These are phyloP conservation scores for Dothistroma pini DNA, from an alignment of 2,329 filamentous ascomycete species.

Conservation along the genomic window DNA sequence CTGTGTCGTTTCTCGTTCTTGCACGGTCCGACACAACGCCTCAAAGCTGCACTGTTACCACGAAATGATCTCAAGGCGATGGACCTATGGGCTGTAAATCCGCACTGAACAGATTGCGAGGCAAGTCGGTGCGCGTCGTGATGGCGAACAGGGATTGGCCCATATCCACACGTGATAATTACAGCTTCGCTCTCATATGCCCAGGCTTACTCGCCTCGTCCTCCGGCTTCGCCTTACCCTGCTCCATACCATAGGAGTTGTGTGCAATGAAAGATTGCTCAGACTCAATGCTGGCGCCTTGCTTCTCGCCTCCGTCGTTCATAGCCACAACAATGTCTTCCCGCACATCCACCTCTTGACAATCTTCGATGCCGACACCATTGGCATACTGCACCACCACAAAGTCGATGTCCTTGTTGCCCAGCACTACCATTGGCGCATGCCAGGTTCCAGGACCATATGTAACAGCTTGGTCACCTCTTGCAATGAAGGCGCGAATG, in stretches of 20 bases:
- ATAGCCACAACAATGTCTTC: conserved; percentile 29
- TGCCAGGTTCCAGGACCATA: conserved; percentile 94
- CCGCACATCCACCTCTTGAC: conserved; percentile 65
- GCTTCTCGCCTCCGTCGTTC: conserved; percentile 17
- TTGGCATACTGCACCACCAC: conserved; percentile 87
- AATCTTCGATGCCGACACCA: conserved; percentile 77
- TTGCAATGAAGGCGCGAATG: conserved; percentile 74
- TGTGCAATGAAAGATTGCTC: background rate
- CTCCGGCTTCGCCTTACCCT: background rate
- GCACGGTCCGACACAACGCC: no score
- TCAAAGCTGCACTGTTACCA: no score
- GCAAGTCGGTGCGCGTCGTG: no score
- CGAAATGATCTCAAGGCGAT: no score
- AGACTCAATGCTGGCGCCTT: background rate
- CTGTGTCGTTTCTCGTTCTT: no score
- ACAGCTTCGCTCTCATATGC: conserved; percentile 24
- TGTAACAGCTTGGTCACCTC: conserved; percentile 77
- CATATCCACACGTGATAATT: background rate
- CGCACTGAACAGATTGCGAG: no score
- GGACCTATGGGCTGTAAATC: no score
- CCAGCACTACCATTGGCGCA: conserved; percentile 90
- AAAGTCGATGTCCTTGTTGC: conserved; percentile 69
- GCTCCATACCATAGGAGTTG: background rate
- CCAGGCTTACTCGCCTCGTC: conserved; percentile 11
- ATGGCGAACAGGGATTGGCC: no score